Conservation (phyloP, 2,329 filamentous ascomycete genomes). For the Trichoderma simmonsii region DNA sequence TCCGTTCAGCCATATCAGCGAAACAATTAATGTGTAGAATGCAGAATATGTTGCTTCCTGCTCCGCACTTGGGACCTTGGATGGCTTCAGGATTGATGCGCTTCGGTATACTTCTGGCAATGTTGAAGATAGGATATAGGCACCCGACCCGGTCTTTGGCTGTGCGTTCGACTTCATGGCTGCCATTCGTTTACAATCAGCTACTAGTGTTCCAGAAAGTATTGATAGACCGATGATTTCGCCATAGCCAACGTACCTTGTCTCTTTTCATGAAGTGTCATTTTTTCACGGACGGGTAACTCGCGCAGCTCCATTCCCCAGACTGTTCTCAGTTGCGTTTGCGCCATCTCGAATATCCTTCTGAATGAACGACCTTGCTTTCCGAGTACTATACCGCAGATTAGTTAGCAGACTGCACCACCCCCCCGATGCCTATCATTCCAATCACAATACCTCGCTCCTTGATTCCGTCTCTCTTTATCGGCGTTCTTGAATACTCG, state of each 20-base stretch:
- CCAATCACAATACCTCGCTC: constrained; percentile 51
- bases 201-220: neutral
- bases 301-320: constrained; percentile 96
- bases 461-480: constrained; percentile 59
- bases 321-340: constrained; percentile 63
- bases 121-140: constrained; percentile 74
- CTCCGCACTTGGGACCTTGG: constrained; percentile 60
- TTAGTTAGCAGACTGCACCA: neutral
- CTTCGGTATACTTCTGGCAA: constrained; percentile 66
- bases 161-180: constrained; percentile 47
- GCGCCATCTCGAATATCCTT: constrained; percentile 71
- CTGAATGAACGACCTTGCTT: constrained; percentile 69
- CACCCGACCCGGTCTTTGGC: constrained; percentile 58
- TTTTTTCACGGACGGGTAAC: constrained; percentile 75
- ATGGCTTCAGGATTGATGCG: constrained; percentile 66
- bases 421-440: neutral
- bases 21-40: constrained; percentile 75
- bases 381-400: constrained; percentile 60
- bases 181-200: constrained; percentile 20
- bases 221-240: neutral
- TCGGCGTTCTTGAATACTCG: constrained; percentile 59
- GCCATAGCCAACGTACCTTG: constrained; percentile 51
- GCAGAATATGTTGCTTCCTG: constrained; percentile 78
- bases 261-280: constrained; percentile 72
- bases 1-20: constrained; percentile 72